phyloP scores from a whole-genome alignment of 1,284 basidiomycete species.

The Cryptococcus amylolentus region DNA sequence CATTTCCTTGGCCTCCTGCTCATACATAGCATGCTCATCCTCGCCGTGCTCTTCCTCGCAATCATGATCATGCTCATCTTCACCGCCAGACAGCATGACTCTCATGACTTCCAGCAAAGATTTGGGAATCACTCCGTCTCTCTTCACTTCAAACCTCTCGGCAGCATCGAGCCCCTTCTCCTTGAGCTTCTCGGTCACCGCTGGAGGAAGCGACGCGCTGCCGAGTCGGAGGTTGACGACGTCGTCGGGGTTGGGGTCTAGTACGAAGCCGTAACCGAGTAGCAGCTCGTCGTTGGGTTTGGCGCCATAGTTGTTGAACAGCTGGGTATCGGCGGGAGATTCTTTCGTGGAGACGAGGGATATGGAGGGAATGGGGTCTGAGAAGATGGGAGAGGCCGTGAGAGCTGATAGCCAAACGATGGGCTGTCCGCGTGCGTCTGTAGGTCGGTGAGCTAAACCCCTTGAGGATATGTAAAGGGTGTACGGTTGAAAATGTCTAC shows the following conservation, averaged over 20 bases:
- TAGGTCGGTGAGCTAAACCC: not conserved
- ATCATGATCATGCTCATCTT: conserved; percentile 47
- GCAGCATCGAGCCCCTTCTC: conserved; percentile 30
- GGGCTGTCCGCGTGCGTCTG: conserved; percentile 57
- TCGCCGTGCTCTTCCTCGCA: conserved; percentile 56
- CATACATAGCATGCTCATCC: conserved; percentile 41
- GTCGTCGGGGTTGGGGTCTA: conserved; percentile 74
- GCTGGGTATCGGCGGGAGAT: conserved; percentile 55
- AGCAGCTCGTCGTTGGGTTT: conserved; percentile 77
- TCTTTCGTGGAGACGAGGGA: conserved; percentile 38
- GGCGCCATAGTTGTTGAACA: conserved; percentile 70
- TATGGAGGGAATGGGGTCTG: conserved; percentile 19
- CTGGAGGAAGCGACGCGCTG: conserved; percentile 36
- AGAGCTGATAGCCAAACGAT: conserved; percentile 72
- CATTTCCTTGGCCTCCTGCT: conserved; percentile 58
- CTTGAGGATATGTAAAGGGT: conserved; percentile 1
- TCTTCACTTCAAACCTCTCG: conserved; percentile 62
- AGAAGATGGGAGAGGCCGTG: conserved; percentile 23
- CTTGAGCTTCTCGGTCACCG: conserved; percentile 17
- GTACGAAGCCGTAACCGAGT: conserved; percentile 80
- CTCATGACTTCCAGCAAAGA: conserved; percentile 60
- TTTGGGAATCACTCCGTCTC: conserved; percentile 57
- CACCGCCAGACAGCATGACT: conserved; percentile 32
- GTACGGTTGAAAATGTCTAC: conserved; percentile 77
- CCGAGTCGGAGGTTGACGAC: conserved; percentile 74